Evolutionary conservation across 1,284 basidiomycete genomes (phyloP).

Genomic region (Ceratobasidium sp.): DNA sequence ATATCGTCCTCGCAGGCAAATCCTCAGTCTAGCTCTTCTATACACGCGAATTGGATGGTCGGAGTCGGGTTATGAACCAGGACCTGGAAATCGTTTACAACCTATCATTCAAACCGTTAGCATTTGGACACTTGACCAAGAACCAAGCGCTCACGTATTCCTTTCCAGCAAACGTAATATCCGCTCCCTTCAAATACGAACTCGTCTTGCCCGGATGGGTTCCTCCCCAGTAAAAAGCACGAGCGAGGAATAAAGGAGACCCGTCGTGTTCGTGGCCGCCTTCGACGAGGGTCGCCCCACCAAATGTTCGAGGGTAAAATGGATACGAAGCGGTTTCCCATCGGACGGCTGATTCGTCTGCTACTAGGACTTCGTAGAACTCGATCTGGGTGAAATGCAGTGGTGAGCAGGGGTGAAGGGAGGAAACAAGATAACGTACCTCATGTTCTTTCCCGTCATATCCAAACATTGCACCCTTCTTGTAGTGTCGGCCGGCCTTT

Average conservation of each 20-base stretch:
- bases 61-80: constrained; percentile 13
- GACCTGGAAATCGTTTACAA: constrained; percentile 40
- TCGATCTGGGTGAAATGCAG: constrained; percentile 28
- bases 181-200: constrained; percentile 25
- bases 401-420: no score
- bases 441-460: constrained; percentile 42
- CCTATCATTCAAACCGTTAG: neutral
- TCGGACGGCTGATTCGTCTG: constrained; percentile 19
- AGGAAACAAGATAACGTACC: neutral
- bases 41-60: neutral
- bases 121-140: neutral
- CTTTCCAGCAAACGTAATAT: constrained; percentile 39
- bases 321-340: constrained; percentile 41
- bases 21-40: neutral
- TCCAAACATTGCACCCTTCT: constrained; percentile 41
- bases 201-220: constrained; percentile 44
- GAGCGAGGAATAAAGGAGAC: constrained; percentile 30
- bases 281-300: constrained; percentile 28
- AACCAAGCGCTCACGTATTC: constrained; percentile 31
- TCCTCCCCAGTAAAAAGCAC: constrained; percentile 41
- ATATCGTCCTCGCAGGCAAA: neutral
- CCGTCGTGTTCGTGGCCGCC: constrained; percentile 37
- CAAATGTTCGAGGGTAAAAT: constrained; percentile 24
- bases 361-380: constrained; percentile 42
- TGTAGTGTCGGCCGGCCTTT: constrained; percentile 33